Evolutionary conservation across 306 rosid genomes (phyloP).

Genomic region (Prunus mongolica): DNA sequence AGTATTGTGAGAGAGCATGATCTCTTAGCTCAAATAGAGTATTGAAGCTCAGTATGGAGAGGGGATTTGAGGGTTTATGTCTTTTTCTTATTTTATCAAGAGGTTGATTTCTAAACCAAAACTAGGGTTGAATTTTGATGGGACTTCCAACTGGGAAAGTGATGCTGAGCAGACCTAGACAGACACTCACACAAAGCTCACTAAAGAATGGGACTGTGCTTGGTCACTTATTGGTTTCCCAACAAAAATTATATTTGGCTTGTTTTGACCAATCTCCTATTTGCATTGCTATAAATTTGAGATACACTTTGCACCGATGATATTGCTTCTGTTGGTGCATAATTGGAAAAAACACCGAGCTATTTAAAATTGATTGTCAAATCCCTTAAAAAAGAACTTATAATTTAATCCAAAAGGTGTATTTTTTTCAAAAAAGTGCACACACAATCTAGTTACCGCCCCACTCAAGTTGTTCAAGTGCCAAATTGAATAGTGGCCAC

Average conservation of each 20-base stretch:
- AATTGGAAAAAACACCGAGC: not conserved
- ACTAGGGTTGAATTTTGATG: not conserved
- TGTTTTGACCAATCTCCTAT: constrained; percentile 27
- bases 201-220: not conserved
- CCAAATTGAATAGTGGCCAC: constrained; percentile 38
- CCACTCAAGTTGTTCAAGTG: constrained; percentile 22
- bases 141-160: not conserved
- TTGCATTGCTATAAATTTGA: constrained; percentile 11
- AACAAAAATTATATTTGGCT: constrained; percentile 26
- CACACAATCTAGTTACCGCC: not conserved
- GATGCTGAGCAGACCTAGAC: not conserved
- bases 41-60: too few relatives aligned
- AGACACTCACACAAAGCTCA: not conserved
- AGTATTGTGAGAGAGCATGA: too few relatives aligned
- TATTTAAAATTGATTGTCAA: not conserved
- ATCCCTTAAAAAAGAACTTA: not conserved
- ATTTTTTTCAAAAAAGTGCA: not conserved
- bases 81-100: too few relatives aligned
- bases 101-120: too few relatives aligned
- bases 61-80: too few relatives aligned
- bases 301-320: not conserved
- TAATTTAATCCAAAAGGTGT: not conserved
- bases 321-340: not conserved
- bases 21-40: too few relatives aligned
- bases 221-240: too few relatives aligned